Conservation (phyloP, 2,329 filamentous ascomycete species). For the Arthrinium phaeospermum region DNA sequence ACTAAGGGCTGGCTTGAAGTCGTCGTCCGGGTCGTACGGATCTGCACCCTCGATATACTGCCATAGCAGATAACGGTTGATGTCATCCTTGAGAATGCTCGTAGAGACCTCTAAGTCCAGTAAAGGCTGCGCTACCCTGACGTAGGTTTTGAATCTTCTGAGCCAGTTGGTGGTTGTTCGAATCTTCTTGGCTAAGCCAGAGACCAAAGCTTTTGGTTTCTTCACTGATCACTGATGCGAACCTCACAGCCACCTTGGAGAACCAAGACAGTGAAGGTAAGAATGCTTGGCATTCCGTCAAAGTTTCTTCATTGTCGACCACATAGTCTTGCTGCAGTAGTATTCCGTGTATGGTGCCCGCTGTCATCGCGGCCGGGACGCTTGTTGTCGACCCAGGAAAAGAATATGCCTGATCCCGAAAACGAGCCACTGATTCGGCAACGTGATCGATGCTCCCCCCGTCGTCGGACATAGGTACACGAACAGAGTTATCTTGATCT, state of each 20-base stretch:
- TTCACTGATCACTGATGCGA: neutral
- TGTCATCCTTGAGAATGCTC: neutral
- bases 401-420: too few species aligned
- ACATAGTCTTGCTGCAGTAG: neutral
- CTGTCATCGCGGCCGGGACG: neutral
- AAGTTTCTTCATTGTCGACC: too few species aligned
- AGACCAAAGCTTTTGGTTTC: neutral
- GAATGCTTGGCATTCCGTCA: neutral
- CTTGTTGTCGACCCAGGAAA: neutral
- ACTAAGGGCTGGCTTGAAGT: conserved; percentile 3
- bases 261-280: neutral
- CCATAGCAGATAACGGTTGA: neutral
- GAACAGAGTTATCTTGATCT: too few species aligned
- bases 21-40: conserved; percentile 11
- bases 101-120: neutral
- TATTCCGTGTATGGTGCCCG: neutral
- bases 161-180: accelerated
- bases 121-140: neutral
- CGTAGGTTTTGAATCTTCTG: neutral
- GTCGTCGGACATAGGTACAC: too few species aligned
- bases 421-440: too few species aligned
- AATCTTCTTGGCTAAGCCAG: neutral
- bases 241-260: neutral
- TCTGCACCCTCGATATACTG: conserved; percentile 15
- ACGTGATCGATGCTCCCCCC: too few species aligned